These are phyloP conservation scores for Ganoderma multipileum DNA, from an alignment of 1,284 basidiomycete genomes.

Conservation along the genomic window DNA sequence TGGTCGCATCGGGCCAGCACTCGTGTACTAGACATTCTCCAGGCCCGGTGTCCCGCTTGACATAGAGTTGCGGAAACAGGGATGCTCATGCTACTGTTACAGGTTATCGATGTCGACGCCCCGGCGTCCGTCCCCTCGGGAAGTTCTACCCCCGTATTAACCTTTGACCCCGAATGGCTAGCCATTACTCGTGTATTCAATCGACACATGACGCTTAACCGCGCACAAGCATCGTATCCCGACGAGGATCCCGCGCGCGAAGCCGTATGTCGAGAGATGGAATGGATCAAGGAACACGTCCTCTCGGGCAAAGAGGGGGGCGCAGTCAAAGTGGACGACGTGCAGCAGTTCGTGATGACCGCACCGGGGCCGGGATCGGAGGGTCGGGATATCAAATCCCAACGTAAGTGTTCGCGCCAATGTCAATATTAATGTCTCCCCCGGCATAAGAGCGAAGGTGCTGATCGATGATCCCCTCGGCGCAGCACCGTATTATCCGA, in stretches of 20 bases:
- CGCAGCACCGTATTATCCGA: slow-evolving; percentile 81
- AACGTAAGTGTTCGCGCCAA: slow-evolving; percentile 50
- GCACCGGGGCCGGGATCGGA: slow-evolving; percentile 68
- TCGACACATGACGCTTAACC: slow-evolving; percentile 70
- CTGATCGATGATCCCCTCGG: slow-evolving; percentile 18
- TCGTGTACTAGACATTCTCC: too few relatives aligned
- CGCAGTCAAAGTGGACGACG: slow-evolving; percentile 53
- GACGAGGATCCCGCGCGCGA: slow-evolving; percentile 60
- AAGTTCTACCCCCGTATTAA: slow-evolving; percentile 41
- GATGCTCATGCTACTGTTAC: not conserved
- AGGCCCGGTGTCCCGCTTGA: too few relatives aligned
- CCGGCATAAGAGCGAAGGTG: not conserved
- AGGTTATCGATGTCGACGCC: slow-evolving; percentile 76
- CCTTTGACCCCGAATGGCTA: slow-evolving; percentile 92
- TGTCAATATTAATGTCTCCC: too few relatives aligned
- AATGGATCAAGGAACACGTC: slow-evolving; percentile 70
- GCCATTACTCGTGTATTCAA: slow-evolving; percentile 91
- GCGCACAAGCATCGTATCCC: slow-evolving; percentile 63
- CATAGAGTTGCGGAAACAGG: not conserved
- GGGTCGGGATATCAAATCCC: slow-evolving; percentile 44
- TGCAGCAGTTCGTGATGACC: slow-evolving; percentile 79
- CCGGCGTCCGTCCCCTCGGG: slow-evolving; percentile 32
- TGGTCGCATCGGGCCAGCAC: too few relatives aligned
- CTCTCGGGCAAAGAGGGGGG: slow-evolving; percentile 39
- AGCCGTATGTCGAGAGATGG: slow-evolving; percentile 67